phyloP scores from a whole-genome alignment of 495 filamentous ascomycete genomes.

The Trichocladium uniseriatum region DNA sequence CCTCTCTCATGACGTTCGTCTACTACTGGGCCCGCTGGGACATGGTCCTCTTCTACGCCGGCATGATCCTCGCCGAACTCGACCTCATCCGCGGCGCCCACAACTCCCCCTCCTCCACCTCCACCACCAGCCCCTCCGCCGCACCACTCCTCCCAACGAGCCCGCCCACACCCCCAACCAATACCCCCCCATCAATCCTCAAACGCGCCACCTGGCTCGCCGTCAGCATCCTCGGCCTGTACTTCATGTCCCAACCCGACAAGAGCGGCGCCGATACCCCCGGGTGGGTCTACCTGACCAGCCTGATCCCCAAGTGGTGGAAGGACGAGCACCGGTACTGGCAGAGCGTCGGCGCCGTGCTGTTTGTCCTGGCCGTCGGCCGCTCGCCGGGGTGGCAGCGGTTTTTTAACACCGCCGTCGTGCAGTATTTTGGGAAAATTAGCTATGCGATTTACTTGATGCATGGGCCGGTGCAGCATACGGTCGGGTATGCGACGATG shows the following conservation, averaged over 20 bases:
- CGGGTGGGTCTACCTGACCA: slow-evolving; percentile 33
- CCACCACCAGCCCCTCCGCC: slow-evolving; percentile 5
- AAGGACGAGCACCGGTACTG: slow-evolving; percentile 35
- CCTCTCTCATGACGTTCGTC: slow-evolving; percentile 22
- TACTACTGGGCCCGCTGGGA: slow-evolving; percentile 33
- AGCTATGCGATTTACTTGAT: slow-evolving; percentile 45
- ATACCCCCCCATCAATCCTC: background rate
- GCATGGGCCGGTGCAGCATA: slow-evolving; percentile 43
- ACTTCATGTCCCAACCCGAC: slow-evolving; percentile 37
- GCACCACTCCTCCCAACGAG: slow-evolving; percentile 5
- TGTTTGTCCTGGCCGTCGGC: slow-evolving; percentile 32
- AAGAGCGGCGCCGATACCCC: slow-evolving; percentile 27
- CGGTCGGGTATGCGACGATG: slow-evolving; percentile 33
- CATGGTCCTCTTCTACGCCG: slow-evolving; percentile 34
- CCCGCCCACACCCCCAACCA: background rate
- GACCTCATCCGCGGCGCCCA: too few relatives aligned
- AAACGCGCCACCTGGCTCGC: background rate
- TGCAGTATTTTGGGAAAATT: slow-evolving; percentile 43
- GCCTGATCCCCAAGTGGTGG: slow-evolving; percentile 33
- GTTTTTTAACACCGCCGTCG: slow-evolving; percentile 24
- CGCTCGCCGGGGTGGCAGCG: slow-evolving; percentile 29
- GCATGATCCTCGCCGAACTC: slow-evolving; percentile 34
- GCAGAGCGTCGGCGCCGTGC: slow-evolving; percentile 31
- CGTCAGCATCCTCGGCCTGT: slow-evolving; percentile 26
- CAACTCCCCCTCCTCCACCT: background rate